These are phyloP conservation scores for Globisporangium heterothallicum DNA, from an alignment of 352 stramenopile genomes.

Conservation along the genomic window DNA sequence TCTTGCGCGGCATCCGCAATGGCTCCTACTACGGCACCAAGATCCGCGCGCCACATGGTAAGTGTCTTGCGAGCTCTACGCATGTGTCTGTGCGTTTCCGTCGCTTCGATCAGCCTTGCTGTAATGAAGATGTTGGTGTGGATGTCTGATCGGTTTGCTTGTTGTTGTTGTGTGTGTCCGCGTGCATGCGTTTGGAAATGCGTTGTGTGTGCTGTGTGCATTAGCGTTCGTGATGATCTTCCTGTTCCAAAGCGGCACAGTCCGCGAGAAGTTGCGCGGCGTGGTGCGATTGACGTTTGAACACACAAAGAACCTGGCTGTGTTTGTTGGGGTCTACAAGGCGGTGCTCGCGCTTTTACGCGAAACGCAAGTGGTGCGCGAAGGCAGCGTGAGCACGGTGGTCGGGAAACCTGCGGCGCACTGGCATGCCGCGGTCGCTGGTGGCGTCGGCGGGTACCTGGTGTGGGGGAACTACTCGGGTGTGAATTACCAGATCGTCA, in stretches of 20 bases:
- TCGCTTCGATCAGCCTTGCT: no score
- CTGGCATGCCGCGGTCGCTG: constrained; percentile 77
- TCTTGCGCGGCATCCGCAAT: constrained; percentile 82
- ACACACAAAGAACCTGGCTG: constrained; percentile 82
- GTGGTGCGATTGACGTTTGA: constrained; percentile 81
- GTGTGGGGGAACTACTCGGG: constrained; percentile 82
- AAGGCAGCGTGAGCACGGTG: constrained; percentile 22
- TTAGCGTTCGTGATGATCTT: constrained; percentile 89
- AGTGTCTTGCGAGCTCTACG: no score
- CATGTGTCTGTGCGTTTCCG: no score
- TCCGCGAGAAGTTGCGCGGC: constrained; percentile 66
- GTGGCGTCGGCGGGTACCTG: constrained; percentile 71
- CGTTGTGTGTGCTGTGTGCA: neutral
- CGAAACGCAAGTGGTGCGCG: constrained; percentile 36
- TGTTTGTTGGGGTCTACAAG: constrained; percentile 89
- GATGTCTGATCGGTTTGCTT: no score
- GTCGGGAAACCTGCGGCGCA: constrained; percentile 64
- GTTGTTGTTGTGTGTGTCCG: no score
- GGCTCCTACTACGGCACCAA: constrained; percentile 88
- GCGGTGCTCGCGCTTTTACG: constrained; percentile 56
- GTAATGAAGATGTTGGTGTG: no score
- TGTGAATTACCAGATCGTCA: constrained; percentile 89
- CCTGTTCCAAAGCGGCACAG: constrained; percentile 77
- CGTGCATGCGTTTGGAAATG: no score
- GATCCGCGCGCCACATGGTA: constrained; percentile 83